Percentiles rank a stretch among this genome's conserved stretches.
Evolutionary conservation across 345 rosid genomes (phyloP).

Genomic region (Balakata baccata): DNA sequence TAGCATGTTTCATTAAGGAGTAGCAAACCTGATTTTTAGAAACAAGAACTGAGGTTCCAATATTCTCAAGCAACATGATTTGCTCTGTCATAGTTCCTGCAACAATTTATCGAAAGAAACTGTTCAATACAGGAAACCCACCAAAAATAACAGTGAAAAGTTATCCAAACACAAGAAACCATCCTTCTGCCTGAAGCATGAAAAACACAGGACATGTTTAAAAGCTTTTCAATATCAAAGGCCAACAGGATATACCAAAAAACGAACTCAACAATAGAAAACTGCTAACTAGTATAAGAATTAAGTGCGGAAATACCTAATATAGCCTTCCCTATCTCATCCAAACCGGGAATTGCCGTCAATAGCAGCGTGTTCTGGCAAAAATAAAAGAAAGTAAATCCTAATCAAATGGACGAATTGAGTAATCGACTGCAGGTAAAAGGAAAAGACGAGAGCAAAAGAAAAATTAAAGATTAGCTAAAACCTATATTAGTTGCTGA

Average conservation of each 20-base stretch:
- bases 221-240: background rate
- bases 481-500: too few relatives aligned
- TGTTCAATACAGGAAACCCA: background rate
- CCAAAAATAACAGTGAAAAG: too few relatives aligned
- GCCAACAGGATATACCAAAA: background rate
- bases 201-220: background rate
- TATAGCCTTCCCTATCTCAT: conserved; percentile 69
- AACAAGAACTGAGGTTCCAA: conserved; percentile 93
- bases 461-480: background rate
- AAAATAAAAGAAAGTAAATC: background rate
- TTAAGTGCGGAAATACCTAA: conserved; percentile 46
- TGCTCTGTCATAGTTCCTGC: conserved; percentile 81
- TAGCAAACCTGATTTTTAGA: conserved; percentile 71
- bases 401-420: background rate
- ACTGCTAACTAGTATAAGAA: background rate
- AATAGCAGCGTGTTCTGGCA: conserved; percentile 76
- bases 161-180: background rate
- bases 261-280: background rate
- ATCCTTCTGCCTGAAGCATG: conserved; percentile 1
- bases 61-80: conserved; percentile 96
- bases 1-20: background rate
- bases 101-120: conserved; percentile 22
- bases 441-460: too few relatives aligned
- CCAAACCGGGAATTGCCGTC: conserved; percentile 87
- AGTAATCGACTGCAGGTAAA: too few relatives aligned